Evolutionary conservation across 108 stramenopile genomes (phyloP), one percentile per base, ranked within the genome.

Genomic region (Chaetoceros tenuissimus): DNA sequence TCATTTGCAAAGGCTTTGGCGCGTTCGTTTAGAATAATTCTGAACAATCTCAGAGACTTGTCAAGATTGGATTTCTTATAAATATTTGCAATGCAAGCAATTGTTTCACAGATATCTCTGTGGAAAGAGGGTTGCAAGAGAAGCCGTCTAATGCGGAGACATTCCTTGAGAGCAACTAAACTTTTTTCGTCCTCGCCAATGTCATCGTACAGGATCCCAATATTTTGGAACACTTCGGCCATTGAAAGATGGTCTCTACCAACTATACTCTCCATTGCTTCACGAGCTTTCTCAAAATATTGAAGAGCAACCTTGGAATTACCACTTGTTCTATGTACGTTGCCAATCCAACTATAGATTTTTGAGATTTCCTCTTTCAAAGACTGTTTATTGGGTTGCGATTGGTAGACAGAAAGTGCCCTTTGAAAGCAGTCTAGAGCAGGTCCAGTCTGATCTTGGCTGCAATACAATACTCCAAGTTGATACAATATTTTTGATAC

Each of bases 321-420:
- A 24, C 61, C 62, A 20, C 57, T 56, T 46, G 74, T 73, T 48
- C 78, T 56, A 48, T 79, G 63, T 18, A 79, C 67, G 18, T 75
- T 79, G 17, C 78, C 78, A n/a, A 79, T 68, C 77, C 77, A 78
- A 18, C 77, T 70, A 2, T 63, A 43, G 21, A 68, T 78, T 22
- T 78, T 72, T 5, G 77, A 28, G 17, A 27, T 52, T n/a, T 31
- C 18, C 7, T 61, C 72, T 49, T 73, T 69, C 17, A 59, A 65
- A n/a, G 65, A 26, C 3, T 77, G 71, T 10, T 34, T 58, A 1
- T 56, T 55, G 0, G 64, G 65, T 3, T 64, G 52, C 48, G 55
- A 17, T 31, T 58, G 28, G 31, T 68, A 44, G 10, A 78, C 74
- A 2, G 65, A 65, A 21, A 78, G 44, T 23, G 64, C 60, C 31